Evolutionary conservation across 1,284 basidiomycete genomes (phyloP).

Genomic region (Cutaneotrichosporon sp.): DNA sequence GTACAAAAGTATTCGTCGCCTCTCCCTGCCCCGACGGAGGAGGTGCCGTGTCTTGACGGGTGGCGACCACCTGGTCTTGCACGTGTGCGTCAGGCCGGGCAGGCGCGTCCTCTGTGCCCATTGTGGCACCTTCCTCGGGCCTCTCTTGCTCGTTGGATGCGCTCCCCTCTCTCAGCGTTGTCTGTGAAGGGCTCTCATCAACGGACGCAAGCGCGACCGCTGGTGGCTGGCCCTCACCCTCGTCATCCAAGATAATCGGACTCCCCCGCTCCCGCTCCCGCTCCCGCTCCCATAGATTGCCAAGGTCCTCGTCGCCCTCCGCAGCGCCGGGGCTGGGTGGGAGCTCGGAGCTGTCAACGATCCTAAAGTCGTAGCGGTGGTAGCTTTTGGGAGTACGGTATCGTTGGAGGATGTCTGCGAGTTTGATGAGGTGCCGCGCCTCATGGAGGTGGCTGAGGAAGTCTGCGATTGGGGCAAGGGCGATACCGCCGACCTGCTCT

Average conservation of each 20-base stretch:
- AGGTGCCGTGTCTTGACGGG: not conserved
- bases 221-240: not conserved
- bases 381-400: slow-evolving; percentile 41
- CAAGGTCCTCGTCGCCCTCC: slow-evolving; percentile 6
- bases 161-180: too few relatives aligned
- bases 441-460: slow-evolving; percentile 32
- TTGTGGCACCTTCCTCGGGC: too few relatives aligned
- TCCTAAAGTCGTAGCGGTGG: slow-evolving; percentile 39
- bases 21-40: not conserved
- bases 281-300: slow-evolving; percentile 12
- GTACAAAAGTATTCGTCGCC: not conserved
- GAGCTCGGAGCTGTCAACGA: slow-evolving; percentile 37
- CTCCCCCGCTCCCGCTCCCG: slow-evolving; percentile 15
- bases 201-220: too few relatives aligned
- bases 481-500: slow-evolving; percentile 38
- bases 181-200: too few relatives aligned
- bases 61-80: not conserved
- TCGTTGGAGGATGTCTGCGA: slow-evolving; percentile 38
- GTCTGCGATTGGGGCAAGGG: slow-evolving; percentile 37
- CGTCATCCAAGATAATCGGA: slow-evolving; percentile 18
- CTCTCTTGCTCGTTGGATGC: too few relatives aligned
- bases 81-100: too few relatives aligned
- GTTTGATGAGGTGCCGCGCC: slow-evolving; percentile 36
- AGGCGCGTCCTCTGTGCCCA: not conserved
- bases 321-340: slow-evolving; percentile 20